These are phyloP conservation scores for Linum lewisii DNA, from an alignment of 345 rosid species.

Conservation along the genomic window DNA sequence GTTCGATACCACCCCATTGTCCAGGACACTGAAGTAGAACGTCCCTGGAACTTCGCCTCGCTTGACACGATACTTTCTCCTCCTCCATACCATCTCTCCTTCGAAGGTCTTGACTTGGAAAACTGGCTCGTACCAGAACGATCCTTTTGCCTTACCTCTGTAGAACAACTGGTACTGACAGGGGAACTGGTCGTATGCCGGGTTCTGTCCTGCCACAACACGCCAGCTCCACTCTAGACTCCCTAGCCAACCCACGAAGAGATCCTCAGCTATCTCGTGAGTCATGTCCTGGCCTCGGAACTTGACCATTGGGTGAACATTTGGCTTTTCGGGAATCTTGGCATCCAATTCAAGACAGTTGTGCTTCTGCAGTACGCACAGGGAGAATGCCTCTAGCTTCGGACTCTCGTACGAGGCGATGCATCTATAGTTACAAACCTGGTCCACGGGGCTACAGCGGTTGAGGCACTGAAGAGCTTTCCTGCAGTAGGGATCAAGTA, in stretches of 20 bases:
- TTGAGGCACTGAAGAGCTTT: conserved; percentile 91
- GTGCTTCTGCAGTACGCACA: conserved; percentile 77
- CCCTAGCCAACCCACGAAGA: conserved; percentile 89
- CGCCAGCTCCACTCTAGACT: conserved; percentile 87
- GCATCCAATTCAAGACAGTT: conserved; percentile 80
- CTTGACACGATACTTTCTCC: conserved; percentile 77
- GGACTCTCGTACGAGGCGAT: conserved; percentile 96
- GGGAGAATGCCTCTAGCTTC: conserved; percentile 70
- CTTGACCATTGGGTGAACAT: conserved; percentile 53
- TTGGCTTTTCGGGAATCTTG: conserved; percentile 59
- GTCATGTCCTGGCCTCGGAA: conserved; percentile 51
- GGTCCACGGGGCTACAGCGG: conserved; percentile 84
- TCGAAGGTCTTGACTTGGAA: conserved; percentile 79
- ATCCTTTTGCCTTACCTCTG: conserved; percentile 79
- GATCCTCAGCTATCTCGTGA: conserved; percentile 70
- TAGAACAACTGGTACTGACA: conserved; percentile 91
- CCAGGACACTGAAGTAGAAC: conserved; percentile 73
- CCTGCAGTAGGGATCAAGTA: conserved; percentile 78
- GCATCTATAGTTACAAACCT: conserved; percentile 82
- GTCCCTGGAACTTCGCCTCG: conserved; percentile 60
- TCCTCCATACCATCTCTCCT: conserved; percentile 68
- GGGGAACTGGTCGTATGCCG: conserved; percentile 93
- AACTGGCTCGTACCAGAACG: conserved; percentile 93
- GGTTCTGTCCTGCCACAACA: conserved; percentile 88
- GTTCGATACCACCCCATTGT: conserved; percentile 85